Base-by-base conservation (phyloP, 148 eudicot species). In the Chenopodium berlandieri region DNA sequence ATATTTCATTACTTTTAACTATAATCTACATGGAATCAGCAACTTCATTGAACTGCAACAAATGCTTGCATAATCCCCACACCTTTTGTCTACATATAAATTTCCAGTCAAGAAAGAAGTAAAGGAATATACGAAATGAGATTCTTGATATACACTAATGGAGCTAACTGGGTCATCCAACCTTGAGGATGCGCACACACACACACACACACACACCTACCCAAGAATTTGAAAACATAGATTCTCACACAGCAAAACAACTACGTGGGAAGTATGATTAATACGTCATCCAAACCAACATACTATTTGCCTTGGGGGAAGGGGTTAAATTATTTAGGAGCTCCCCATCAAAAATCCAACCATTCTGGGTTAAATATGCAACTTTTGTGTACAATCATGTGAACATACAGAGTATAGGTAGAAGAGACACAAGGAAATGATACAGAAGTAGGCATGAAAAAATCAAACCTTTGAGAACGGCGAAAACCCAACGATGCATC, bases 381-480 rank as follows among this genome's bases (percentile, higher is more conserved):
- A 73, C 16, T 64, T 20, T 75, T 4, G 19, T 44, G 64, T 22
- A 23, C 58, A 7, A 37, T 23, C 20, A 82, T 16, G 30, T 32
- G 48, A 76, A 16, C 14, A 58, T 9, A 10, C 47, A 73, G 2
- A 48, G 31, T 27, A 52, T n/a, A 54, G 20, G 8, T 13, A 65
- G 34, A 79, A 10, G 23, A 60, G n/a, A 14, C 9, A 20, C 22
- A 54, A 22, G 23, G 19, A 25, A 19, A 32, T 9, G 32, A 48
- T 25, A 19, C 23, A 32, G 73, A 62, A 52, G 66, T 3, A 67
- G 17, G 75, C 37, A 56, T 64, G 77, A 69, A 74, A 75, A 1
- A 6, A 56, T 14, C 60, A 37, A 17, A 94, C 99, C 99, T 94
- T 83, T 92, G 94, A 63, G 99, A 92, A 44, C 85, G 91, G 75